phyloP scores from a whole-genome alignment of 495 filamentous ascomycete species.

The Aspergillus egyptiacus region DNA sequence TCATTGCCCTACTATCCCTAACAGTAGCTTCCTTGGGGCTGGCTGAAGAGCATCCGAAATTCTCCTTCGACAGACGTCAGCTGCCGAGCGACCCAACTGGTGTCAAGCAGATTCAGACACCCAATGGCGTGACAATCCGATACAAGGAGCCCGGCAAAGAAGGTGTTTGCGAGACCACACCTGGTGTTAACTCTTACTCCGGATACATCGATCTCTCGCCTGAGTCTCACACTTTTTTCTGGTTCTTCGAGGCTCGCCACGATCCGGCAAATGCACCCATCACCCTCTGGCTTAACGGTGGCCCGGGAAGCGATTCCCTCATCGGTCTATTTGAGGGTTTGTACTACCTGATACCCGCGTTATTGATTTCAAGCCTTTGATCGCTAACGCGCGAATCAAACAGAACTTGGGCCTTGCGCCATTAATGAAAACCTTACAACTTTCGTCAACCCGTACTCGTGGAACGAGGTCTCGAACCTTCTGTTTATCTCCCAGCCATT shows the following conservation, averaged over 20 bases:
- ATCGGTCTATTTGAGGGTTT: constrained; percentile 64
- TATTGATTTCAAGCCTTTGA: neutral
- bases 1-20: constrained; percentile 24
- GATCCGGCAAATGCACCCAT: constrained; percentile 46
- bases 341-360: constrained; percentile 7
- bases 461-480: constrained; percentile 70
- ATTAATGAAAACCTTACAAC: constrained; percentile 48
- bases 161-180: constrained; percentile 45
- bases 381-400: constrained; percentile 8
- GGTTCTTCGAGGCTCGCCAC: constrained; percentile 46
- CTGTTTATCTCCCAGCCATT: constrained; percentile 67
- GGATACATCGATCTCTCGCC: constrained; percentile 44
- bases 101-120: constrained; percentile 53
- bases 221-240: constrained; percentile 43
- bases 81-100: constrained; percentile 45
- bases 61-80: constrained; percentile 31
- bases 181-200: constrained; percentile 43
- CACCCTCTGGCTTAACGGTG: constrained; percentile 49
- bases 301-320: constrained; percentile 56
- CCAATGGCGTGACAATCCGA: constrained; percentile 45
- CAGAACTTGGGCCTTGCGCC: constrained; percentile 55
- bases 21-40: constrained; percentile 19
- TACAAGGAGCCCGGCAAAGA: constrained; percentile 39
- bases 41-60: neutral
- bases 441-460: constrained; percentile 56